Evolutionary conservation across 352 stramenopile species (phyloP).

Genomic region (Globisporangium emineosum): DNA sequence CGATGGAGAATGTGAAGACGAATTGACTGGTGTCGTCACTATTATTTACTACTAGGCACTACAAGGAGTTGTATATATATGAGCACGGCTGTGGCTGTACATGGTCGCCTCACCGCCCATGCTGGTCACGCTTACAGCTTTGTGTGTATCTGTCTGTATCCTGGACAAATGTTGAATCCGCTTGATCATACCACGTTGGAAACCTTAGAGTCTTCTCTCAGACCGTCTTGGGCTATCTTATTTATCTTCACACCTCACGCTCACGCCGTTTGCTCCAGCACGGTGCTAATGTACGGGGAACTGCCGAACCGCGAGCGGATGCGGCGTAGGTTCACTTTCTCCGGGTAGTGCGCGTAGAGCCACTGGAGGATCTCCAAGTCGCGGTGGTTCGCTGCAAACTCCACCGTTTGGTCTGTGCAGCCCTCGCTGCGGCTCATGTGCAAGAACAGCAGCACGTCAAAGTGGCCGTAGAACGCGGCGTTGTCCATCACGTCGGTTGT

Average conservation of each 20-base stretch:
- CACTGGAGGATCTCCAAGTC: slow-evolving; percentile 22
- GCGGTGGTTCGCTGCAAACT: slow-evolving; percentile 20
- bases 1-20: background rate
- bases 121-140: background rate
- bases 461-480: slow-evolving; percentile 26
- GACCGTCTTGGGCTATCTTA: background rate
- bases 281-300: slow-evolving; percentile 3
- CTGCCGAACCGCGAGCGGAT: slow-evolving; percentile 11
- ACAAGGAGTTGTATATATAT: background rate
- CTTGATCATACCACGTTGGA: too few relatives aligned
- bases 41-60: background rate
- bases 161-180: background rate
- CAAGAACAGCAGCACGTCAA: slow-evolving; percentile 25
- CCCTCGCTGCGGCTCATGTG: slow-evolving; percentile 18
- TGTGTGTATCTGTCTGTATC: background rate
- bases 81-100: background rate
- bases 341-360: slow-evolving; percentile 16
- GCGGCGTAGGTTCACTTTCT: slow-evolving; percentile 16
- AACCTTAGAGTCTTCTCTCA: background rate
- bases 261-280: slow-evolving; percentile 10
- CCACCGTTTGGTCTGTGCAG: slow-evolving; percentile 20
- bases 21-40: background rate
- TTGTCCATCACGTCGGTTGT: slow-evolving; percentile 30
- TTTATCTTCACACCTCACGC: background rate
- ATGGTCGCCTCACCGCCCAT: background rate